These are phyloP conservation scores for Vanrija sp. DNA, from an alignment of 1,284 basidiomycete genomes.

Conservation along the genomic window DNA sequence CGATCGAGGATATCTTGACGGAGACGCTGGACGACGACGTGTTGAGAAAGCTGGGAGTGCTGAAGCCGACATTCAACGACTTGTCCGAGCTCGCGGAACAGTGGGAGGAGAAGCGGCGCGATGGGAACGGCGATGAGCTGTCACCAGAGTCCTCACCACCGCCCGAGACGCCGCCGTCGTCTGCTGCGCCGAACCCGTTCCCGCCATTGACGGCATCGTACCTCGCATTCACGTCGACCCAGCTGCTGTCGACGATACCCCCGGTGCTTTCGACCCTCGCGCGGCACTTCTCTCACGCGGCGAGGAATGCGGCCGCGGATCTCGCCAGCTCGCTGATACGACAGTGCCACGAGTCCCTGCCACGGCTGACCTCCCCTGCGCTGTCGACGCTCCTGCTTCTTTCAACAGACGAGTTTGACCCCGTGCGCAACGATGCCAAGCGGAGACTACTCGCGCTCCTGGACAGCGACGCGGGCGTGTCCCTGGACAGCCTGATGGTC, in stretches of 20 bases:
- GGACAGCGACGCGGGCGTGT: constrained; percentile 40
- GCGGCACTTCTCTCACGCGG: constrained; percentile 41
- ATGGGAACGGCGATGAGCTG: constrained; percentile 2
- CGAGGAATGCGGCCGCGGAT: constrained; percentile 47
- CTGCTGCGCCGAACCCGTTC: constrained; percentile 26
- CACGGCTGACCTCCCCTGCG: constrained; percentile 63
- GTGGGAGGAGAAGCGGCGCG: constrained; percentile 20
- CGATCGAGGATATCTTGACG: constrained; percentile 52
- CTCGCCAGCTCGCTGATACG: constrained; percentile 56
- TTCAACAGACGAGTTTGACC: constrained; percentile 57
- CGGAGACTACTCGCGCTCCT: constrained; percentile 55
- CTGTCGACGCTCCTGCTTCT: constrained; percentile 53
- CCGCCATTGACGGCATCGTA: constrained; percentile 45
- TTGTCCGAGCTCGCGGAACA: constrained; percentile 38
- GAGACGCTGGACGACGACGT: constrained; percentile 58
- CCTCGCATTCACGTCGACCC: constrained; percentile 45
- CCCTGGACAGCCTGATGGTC: constrained; percentile 53
- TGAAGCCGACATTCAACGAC: constrained; percentile 53
- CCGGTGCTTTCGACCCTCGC: constrained; percentile 35
- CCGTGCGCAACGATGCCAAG: constrained; percentile 58
- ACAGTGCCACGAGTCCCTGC: constrained; percentile 64
- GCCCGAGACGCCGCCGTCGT: constrained; percentile 5
- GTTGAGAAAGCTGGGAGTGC: constrained; percentile 58
- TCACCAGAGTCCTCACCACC: constrained; percentile 17
- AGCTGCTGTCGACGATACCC: constrained; percentile 42